phyloP scores from a whole-genome alignment of 805 yeast genomes.

The Saturnispora serradocipensis region DNA sequence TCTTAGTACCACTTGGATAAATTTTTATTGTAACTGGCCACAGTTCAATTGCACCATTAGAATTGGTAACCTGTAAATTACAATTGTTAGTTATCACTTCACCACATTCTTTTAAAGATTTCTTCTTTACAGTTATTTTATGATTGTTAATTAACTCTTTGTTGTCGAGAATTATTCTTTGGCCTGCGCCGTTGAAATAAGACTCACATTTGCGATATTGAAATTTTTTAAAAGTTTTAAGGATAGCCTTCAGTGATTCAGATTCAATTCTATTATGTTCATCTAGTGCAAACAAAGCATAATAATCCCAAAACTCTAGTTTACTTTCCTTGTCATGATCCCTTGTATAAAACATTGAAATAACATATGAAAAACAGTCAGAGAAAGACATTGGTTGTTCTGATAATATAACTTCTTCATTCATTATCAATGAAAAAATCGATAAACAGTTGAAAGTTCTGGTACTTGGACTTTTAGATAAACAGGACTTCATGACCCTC shows the following conservation, averaged over 20 bases:
- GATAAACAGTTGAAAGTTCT: background rate
- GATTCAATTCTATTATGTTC: background rate
- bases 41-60: slow-evolving; percentile 3
- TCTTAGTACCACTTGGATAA: slow-evolving; percentile 11
- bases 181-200: background rate
- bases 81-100: slow-evolving; percentile 4
- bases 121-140: background rate
- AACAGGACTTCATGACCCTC: slow-evolving; percentile 6
- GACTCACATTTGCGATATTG: slow-evolving; percentile 1
- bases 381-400: background rate
- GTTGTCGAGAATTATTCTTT: slow-evolving; percentile 3
- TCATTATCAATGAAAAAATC: background rate
- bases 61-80: background rate
- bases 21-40: slow-evolving; percentile 8
- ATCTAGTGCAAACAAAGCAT: background rate
- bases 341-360: slow-evolving; percentile 1
- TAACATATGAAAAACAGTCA: background rate
- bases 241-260: background rate
- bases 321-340: slow-evolving; percentile 3
- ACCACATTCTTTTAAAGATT: background rate
- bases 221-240: background rate
- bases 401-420: background rate
- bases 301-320: slow-evolving; percentile 7
- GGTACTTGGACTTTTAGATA: background rate
- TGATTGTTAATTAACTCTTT: background rate